Percentiles rank a stretch among this genome's conserved stretches.
Evolutionary conservation across 768 basidiomycete species (phyloP).

Genomic region (Botryobasidium botryosum): DNA sequence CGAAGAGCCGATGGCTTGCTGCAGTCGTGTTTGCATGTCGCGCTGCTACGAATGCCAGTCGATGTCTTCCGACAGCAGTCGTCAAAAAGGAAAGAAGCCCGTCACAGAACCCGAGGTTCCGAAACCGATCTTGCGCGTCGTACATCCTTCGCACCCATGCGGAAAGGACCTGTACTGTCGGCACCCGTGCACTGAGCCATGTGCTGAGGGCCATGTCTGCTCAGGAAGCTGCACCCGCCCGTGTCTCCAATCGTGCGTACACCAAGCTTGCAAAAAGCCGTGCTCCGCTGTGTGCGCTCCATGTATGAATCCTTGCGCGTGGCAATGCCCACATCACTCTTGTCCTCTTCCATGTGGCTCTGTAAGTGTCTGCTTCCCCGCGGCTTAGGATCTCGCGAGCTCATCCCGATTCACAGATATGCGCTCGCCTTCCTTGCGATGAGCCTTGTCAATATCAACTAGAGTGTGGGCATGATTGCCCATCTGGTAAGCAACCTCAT

Average conservation of each 20-base stretch:
- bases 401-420: constrained; percentile 27
- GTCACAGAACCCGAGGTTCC: constrained; percentile 4
- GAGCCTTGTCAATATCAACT: constrained; percentile 31
- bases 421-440: constrained; percentile 49
- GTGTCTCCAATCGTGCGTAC: constrained; percentile 39
- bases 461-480: constrained; percentile 45
- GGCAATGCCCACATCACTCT: constrained; percentile 36
- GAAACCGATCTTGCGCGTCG: constrained; percentile 11
- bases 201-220: constrained; percentile 33
- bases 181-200: constrained; percentile 33
- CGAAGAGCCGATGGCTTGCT: constrained; percentile 32
- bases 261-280: constrained; percentile 29
- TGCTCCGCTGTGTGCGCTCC: constrained; percentile 43
- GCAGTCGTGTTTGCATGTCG: constrained; percentile 32
- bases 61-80: too few species aligned
- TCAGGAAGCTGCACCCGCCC: constrained; percentile 27
- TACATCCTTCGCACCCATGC: constrained; percentile 34
- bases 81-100: too few species aligned
- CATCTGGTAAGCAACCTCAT: constrained; percentile 33
- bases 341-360: constrained; percentile 56
- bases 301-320: constrained; percentile 44
- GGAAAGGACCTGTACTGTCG: constrained; percentile 36
- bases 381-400: not conserved
- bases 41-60: constrained; percentile 34
- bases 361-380: constrained; percentile 24